Evolutionary conservation across 2,329 filamentous ascomycete genomes (phyloP), one percentile per base, ranked within the genome.

Genomic region (Trichoderma koningii): DNA sequence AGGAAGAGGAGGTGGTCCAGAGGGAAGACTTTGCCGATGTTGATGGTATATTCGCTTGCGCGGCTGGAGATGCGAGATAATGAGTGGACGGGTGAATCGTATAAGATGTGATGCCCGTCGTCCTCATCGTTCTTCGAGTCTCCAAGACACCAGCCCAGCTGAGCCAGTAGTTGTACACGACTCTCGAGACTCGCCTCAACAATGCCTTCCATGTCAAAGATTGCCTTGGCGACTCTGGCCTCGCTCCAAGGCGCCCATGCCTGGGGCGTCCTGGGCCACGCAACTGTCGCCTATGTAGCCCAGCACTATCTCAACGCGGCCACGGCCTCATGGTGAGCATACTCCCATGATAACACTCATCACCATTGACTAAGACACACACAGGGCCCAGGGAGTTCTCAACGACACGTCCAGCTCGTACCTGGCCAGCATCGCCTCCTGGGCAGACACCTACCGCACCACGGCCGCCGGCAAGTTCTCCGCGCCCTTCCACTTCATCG

Each of bases 251-350:
- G 68, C 23, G 69, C 51, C 9, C 34, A 65, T 26, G 79, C 79
- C 63, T 81, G 79, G 79, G 79, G 79, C 14, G 72, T 73, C 7
- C 75, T 80, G 66, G 83, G 83, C 67, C 83, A 85, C 70, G 80
- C 81, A 67, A 81, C 83, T 0, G 76, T 85, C n/a, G 83, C 83
- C 21, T 83, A 83, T 70, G 72, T 85, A 50, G 83, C 83, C 1
- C 77, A 77, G 57, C 77, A 82, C 72, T 83, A 82, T 69, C 77
- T 85, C 9, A 67, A 75, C 15, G 61, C 77, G 0, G 73, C 75
- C 12, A 82, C 82, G 0, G 68, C 69, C 17, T 66, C 66, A 53
- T 71, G 69, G 69, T 69, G 26, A 66, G n/a, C n/a, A n/a, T n/a
- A n/a, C n/a, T n/a, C n/a, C n/a, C n/a, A n/a, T n/a, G n/a, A n/a